Conservation (phyloP, 345 rosid species). For the Aquilaria malaccensis region DNA sequence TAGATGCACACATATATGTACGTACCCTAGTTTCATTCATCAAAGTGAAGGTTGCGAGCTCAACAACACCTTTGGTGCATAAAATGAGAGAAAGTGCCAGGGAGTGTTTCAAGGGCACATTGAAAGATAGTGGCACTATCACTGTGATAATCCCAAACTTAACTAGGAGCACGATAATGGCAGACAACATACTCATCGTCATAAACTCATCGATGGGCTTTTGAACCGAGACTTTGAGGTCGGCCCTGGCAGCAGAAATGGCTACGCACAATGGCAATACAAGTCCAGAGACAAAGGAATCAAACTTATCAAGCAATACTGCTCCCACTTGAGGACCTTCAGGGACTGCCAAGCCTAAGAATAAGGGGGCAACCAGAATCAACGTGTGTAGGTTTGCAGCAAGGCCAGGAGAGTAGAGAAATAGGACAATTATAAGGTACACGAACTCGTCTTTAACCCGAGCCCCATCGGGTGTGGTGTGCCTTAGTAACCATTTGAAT, state of each 20-base stretch:
- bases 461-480: slow-evolving; percentile 26
- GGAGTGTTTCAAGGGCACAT: slow-evolving; percentile 17
- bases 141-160: background rate
- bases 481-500: slow-evolving; percentile 19
- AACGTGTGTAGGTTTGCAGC: slow-evolving; percentile 15
- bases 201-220: background rate
- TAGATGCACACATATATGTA: background rate
- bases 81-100: slow-evolving; percentile 3
- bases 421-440: slow-evolving; percentile 16
- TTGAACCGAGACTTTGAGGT: background rate
- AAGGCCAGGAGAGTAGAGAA: slow-evolving; percentile 19
- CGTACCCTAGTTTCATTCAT: slow-evolving; percentile 7
- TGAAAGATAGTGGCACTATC: background rate
- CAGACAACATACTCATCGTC: background rate
- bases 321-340: slow-evolving; percentile 52
- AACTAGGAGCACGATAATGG: background rate
- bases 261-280: slow-evolving; percentile 25
- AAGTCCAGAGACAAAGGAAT: slow-evolving; percentile 23
- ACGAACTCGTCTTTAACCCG: slow-evolving; percentile 25
- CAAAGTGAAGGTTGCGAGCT: background rate
- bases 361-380: slow-evolving; percentile 29
- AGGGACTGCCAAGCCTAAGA: slow-evolving; percentile 38
- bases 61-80: slow-evolving; percentile 18
- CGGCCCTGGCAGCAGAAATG: slow-evolving; percentile 15
- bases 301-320: slow-evolving; percentile 30